These are phyloP conservation scores for Protomyces lactucae-debilis DNA, from an alignment of 1,139 yeast genomes.

Conservation along the genomic window DNA sequence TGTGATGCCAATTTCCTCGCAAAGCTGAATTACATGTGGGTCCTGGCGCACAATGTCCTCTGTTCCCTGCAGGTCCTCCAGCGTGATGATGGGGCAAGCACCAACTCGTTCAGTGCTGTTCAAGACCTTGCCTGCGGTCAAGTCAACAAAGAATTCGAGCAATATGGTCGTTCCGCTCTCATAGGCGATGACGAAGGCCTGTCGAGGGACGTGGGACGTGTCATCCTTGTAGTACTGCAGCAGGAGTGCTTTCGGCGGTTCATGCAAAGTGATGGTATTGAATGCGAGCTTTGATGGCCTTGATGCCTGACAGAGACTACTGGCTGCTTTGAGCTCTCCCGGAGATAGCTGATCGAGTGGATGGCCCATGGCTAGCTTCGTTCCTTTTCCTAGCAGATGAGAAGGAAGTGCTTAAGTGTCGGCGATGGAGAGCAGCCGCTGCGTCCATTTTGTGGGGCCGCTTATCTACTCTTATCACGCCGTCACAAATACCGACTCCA, in stretches of 20 bases:
- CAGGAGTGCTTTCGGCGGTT: slow-evolving; percentile 61
- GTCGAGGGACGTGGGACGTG: slow-evolving; percentile 61
- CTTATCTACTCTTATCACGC: no score
- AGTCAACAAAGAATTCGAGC: slow-evolving; percentile 64
- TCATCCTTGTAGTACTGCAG: slow-evolving; percentile 56
- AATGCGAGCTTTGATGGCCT: slow-evolving; percentile 51
- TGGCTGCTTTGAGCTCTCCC: slow-evolving; percentile 50
- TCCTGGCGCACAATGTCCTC: slow-evolving; percentile 63
- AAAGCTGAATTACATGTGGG: slow-evolving; percentile 67
- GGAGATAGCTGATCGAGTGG: slow-evolving; percentile 69
- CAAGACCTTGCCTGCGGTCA: slow-evolving; percentile 42
- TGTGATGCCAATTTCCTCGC: slow-evolving; percentile 59
- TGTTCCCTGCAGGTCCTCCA: slow-evolving; percentile 58
- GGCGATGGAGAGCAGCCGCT: no score
- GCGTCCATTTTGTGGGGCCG: no score
- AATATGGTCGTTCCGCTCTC: slow-evolving; percentile 58
- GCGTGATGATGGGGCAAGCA: slow-evolving; percentile 63
- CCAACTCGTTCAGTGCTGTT: slow-evolving; percentile 48
- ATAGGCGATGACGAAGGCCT: slow-evolving; percentile 61
- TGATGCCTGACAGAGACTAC: slow-evolving; percentile 46
- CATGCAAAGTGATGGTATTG: slow-evolving; percentile 66
- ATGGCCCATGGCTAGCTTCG: slow-evolving; percentile 40
- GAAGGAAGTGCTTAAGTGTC: no score
- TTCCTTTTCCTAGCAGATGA: no score
- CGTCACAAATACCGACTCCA: no score